Evolutionary conservation across 2,329 filamentous ascomycete species (phyloP), one percentile per base, ranked within the genome.

Genomic region (Sporothrix brunneoviolacea): DNA sequence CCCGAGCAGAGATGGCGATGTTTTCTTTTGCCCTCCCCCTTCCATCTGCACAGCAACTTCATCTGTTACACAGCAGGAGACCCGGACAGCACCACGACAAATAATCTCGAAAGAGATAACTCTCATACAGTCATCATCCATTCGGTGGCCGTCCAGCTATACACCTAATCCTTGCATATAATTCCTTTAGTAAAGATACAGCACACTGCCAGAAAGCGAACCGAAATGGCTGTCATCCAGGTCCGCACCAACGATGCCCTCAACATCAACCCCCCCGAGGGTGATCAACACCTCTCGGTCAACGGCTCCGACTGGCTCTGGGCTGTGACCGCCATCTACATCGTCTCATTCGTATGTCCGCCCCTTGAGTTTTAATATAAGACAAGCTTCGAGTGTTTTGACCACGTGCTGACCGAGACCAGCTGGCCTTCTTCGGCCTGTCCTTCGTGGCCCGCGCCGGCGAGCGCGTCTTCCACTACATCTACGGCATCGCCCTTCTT

Each of bases 401-500:
- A n/a, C n/a, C n/a, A n/a, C n/a, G n/a, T n/a, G n/a, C n/a, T n/a
- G n/a, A n/a, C 37, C 18, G 21, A 15, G 10, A 5, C 5, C 36
- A 74, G 70, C 57, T 79, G n/a, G 59, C 50, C 52, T 65, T 70
- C 58, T 66, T 66, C 38, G 65, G 58, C 19, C 61, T 72, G 5
- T 68, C 67, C 53, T 69, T 73, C 59, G 61, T 65, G 10, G 68
- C 74, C 33, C 67, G 64, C 38, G 62, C 68, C 33, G 71, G 71
- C 46, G 74, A 80, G 60, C 70, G 68, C 57, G 70, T 80, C 58
- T 80, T 80, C 66, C 75, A 80, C 65, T 78, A 79, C 61, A 64
- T 78, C 55, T 76, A 77, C 61, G 68, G 64, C 56, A 65, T 77
- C 47, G 69, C 70, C 32, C 67, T 74, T 36, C 65, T 80, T 9